Evolutionary conservation across 2,329 filamentous ascomycete genomes (phyloP).

Genomic region (Aspergillus ochraceus): DNA sequence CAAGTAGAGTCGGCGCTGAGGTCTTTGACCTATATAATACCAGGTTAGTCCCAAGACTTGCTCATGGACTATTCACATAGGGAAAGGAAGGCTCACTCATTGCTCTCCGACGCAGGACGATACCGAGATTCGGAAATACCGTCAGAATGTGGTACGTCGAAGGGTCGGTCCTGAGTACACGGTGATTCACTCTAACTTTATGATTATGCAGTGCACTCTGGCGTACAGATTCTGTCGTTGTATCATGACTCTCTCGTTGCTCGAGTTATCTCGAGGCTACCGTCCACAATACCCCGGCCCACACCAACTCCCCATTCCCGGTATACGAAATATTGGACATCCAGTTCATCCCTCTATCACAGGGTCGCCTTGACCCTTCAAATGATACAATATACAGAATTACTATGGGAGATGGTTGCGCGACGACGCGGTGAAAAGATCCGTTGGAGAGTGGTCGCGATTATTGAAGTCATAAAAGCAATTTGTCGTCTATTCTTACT

Average conservation of each 20-base stretch:
- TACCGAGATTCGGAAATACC: slow-evolving; percentile 82
- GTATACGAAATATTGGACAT: slow-evolving; percentile 65
- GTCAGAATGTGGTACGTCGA: slow-evolving; percentile 71
- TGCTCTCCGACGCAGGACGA: slow-evolving; percentile 30
- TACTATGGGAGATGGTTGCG: slow-evolving; percentile 96
- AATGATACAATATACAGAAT: slow-evolving; percentile 89
- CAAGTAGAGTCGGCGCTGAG: slow-evolving; percentile 93
- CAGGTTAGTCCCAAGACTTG: slow-evolving; percentile 50
- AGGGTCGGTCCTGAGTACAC: neutral
- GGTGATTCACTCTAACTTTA: slow-evolving; percentile 11
- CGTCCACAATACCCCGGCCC: slow-evolving; percentile 50
- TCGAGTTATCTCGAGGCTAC: slow-evolving; percentile 59
- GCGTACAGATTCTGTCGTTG: slow-evolving; percentile 83
- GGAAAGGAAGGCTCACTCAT: slow-evolving; percentile 5
- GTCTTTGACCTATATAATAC: slow-evolving; percentile 93
- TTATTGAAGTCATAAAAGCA: slow-evolving; percentile 84
- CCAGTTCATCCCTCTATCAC: slow-evolving; percentile 69
- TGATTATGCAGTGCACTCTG: slow-evolving; percentile 65
- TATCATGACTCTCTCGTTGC: slow-evolving; percentile 90
- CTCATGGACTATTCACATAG: neutral
- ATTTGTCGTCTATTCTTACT: slow-evolving; percentile 78
- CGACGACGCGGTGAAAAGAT: slow-evolving; percentile 77
- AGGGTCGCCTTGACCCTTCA: slow-evolving; percentile 80
- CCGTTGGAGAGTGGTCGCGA: slow-evolving; percentile 82
- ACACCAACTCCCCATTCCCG: slow-evolving; percentile 59